Evolutionary conservation across 1,284 basidiomycete species (phyloP).

Genomic region (Taiwanofungus camphoratus): DNA sequence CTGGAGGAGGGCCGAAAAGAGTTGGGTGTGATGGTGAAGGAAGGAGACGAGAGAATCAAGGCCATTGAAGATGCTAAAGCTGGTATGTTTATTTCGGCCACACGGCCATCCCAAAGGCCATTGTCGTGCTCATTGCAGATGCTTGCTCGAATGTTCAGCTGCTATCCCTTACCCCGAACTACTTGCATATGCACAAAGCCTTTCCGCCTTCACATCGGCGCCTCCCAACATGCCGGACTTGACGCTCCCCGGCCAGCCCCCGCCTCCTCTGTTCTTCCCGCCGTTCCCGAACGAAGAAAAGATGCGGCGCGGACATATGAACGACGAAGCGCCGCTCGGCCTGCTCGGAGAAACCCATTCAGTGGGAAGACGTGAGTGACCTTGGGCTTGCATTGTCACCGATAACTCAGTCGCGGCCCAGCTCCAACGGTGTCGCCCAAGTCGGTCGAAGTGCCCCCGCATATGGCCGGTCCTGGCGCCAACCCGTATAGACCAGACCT

Average conservation of each 20-base stretch:
- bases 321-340: constrained; percentile 71
- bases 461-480: constrained; percentile 40
- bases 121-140: too few relatives aligned
- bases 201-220: constrained; percentile 78
- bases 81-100: constrained; percentile 53
- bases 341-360: constrained; percentile 72
- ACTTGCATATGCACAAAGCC: constrained; percentile 72
- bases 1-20: constrained; percentile 61
- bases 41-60: constrained; percentile 64
- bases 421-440: constrained; percentile 58
- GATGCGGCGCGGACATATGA: constrained; percentile 74
- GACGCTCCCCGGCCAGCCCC: constrained; percentile 58
- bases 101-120: too few relatives aligned
- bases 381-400: neutral
- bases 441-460: constrained; percentile 39
- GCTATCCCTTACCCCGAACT: constrained; percentile 76
- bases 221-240: constrained; percentile 78
- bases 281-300: constrained; percentile 85
- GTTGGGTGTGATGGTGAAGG: constrained; percentile 59
- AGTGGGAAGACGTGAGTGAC: constrained; percentile 59
- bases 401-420: constrained; percentile 21
- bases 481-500: constrained; percentile 68
- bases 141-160: constrained; percentile 40
- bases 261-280: constrained; percentile 74
- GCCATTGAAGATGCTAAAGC: constrained; percentile 66